Percentiles rank a stretch among this genome's conserved stretches.
Evolutionary conservation across 805 yeast genomes (phyloP).

Genomic region (Candida dajiaensis): DNA sequence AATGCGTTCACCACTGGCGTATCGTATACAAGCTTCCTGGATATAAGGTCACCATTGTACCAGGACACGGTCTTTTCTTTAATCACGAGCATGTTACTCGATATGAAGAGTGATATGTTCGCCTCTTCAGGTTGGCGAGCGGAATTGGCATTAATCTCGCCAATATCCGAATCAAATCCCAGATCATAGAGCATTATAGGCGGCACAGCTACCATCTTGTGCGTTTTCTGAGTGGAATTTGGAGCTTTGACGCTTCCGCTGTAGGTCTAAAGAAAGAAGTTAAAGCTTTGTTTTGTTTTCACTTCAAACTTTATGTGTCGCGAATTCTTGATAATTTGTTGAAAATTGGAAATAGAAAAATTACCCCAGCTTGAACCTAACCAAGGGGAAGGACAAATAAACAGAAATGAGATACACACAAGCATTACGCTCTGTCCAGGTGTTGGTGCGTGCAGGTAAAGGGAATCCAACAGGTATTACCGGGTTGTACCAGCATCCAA

Average conservation of each 20-base stretch:
- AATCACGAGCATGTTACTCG: conserved; percentile 14
- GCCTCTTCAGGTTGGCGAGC: background rate
- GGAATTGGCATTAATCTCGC: background rate
- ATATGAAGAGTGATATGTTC: conserved; percentile 4
- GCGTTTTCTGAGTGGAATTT: background rate
- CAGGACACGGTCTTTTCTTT: conserved; percentile 26
- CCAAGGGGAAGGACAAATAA: background rate
- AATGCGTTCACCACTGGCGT: conserved; percentile 52
- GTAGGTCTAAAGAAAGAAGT: background rate
- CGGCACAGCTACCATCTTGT: background rate
- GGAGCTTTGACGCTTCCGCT: background rate
- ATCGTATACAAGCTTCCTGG: conserved; percentile 44
- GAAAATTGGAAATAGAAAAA: background rate
- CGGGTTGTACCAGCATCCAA: conserved; percentile 73
- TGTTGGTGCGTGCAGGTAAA: conserved; percentile 48
- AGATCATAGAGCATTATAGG: background rate
- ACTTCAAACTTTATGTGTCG: background rate
- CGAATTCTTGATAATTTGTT: background rate
- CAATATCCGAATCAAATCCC: background rate
- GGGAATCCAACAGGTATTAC: conserved; percentile 81
- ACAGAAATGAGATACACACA: conserved; percentile 29
- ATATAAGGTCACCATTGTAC: conserved; percentile 42
- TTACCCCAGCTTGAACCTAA: background rate
- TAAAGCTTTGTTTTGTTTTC: background rate
- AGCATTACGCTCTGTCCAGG: conserved; percentile 33